These are phyloP conservation scores for Pseudomonodictys pantanalensis DNA, from an alignment of 495 filamentous ascomycete genomes.

Conservation along the genomic window DNA sequence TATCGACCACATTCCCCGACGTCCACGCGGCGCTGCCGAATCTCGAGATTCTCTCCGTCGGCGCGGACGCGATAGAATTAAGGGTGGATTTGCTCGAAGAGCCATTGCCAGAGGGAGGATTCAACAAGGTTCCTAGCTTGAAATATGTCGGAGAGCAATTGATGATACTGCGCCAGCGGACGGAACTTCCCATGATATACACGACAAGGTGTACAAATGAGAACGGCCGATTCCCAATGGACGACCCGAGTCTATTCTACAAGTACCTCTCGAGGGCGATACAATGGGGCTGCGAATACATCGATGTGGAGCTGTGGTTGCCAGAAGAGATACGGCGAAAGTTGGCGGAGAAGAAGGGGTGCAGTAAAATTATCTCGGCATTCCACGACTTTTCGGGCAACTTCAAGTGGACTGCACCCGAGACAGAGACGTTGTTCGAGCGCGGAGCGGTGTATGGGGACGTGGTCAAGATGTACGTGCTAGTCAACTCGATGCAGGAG, in stretches of 20 bases:
- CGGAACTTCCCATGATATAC: constrained; percentile 82
- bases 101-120: constrained; percentile 55
- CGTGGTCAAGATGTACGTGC: constrained; percentile 84
- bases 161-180: constrained; percentile 76
- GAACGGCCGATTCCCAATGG: constrained; percentile 80
- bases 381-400: constrained; percentile 82
- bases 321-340: constrained; percentile 67
- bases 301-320: constrained; percentile 83
- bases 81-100: constrained; percentile 79
- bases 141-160: constrained; percentile 82
- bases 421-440: constrained; percentile 65
- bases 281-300: constrained; percentile 83
- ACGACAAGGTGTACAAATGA: constrained; percentile 76
- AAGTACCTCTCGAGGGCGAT: constrained; percentile 74
- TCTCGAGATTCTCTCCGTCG: constrained; percentile 79
- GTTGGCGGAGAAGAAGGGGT: constrained; percentile 67
- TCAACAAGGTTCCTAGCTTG: constrained; percentile 65
- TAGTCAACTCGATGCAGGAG: constrained; percentile 71
- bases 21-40: constrained; percentile 80
- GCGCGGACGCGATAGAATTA: constrained; percentile 78
- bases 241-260: constrained; percentile 68
- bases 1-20: constrained; percentile 83
- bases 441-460: constrained; percentile 72
- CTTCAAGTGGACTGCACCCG: constrained; percentile 74
- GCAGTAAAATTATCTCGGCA: constrained; percentile 77